These are phyloP conservation scores for Hypoxylon lienhwacheense DNA, from an alignment of 495 filamentous ascomycete species.

Conservation along the genomic window DNA sequence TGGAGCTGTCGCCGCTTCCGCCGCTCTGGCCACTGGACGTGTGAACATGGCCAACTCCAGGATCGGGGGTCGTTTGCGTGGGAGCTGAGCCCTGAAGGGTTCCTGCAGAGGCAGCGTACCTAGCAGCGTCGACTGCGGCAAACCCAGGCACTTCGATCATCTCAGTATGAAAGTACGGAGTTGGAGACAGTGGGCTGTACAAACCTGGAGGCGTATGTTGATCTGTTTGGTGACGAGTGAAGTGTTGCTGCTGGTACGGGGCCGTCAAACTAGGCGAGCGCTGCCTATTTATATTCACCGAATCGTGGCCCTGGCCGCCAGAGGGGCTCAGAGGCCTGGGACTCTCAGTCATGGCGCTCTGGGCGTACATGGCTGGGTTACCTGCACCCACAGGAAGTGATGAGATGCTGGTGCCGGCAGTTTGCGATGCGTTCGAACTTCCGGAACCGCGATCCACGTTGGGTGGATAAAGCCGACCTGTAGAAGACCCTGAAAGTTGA, in stretches of 20 bases:
- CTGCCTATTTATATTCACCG: slow-evolving; percentile 55
- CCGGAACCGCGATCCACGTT: slow-evolving; percentile 54
- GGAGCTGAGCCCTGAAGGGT: slow-evolving; percentile 30
- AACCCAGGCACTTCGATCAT: slow-evolving; percentile 43
- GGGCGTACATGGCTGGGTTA: slow-evolving; percentile 65
- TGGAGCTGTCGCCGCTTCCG: slow-evolving; percentile 43
- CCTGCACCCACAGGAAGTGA: slow-evolving; percentile 52
- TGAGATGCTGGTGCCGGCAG: slow-evolving; percentile 51
- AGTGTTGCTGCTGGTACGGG: slow-evolving; percentile 66
- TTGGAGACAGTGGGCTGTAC: slow-evolving; percentile 35
- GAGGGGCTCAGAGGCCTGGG: slow-evolving; percentile 84
- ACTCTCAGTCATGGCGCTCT: slow-evolving; percentile 77
- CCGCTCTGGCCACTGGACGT: slow-evolving; percentile 34
- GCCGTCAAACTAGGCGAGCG: slow-evolving; percentile 71
- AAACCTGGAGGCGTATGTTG: slow-evolving; percentile 44
- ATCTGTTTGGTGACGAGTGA: slow-evolving; percentile 55
- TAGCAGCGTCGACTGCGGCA: slow-evolving; percentile 51
- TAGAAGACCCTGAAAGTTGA: slow-evolving; percentile 51
- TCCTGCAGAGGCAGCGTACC: slow-evolving; percentile 48
- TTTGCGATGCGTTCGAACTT: slow-evolving; percentile 59
- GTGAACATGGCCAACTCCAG: slow-evolving; percentile 25
- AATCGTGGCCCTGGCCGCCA: slow-evolving; percentile 60
- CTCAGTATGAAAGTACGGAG: slow-evolving; percentile 31
- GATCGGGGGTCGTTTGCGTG: slow-evolving; percentile 8
- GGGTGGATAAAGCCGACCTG: slow-evolving; percentile 67